Evolutionary conservation across 495 filamentous ascomycete species (phyloP), one percentile per base, ranked within the genome.

Genomic region (Penicillium goetzii): DNA sequence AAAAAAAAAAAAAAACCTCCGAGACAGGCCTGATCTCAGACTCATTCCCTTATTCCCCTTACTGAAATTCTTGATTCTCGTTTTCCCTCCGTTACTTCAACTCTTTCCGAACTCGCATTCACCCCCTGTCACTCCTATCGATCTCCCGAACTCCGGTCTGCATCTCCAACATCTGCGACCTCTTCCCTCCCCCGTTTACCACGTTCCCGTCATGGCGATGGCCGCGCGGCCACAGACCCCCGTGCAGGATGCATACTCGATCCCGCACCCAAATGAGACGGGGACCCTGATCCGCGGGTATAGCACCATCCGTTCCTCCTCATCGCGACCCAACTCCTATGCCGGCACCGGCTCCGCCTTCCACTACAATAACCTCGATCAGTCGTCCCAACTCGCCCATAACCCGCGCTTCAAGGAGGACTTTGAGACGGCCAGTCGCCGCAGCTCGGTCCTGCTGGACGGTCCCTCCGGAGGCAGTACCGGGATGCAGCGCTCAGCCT

Each of bases 321-420:
- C 36, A 17, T 40, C 80, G 26, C 64, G 76, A 56, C 78, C 74
- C 12, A 78, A 70, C 60, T 80, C 80, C 34, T 80, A 73, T 56
- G 68, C 74, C 32, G 77, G 74, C 43, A 74, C 59, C 58, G 66
- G 58, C 49, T 74, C 80, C 25, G 67, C 64, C 54, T 71, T 73
- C 72, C 68, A 78, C 72, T 70, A 82, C 66, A 64, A 77, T 32
- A 78, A 75, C 41, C 74, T 77, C 56, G 76, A 74, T 23, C 78
- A 83, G 12, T 59, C 75, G 9, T 78, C 83, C 1, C 76, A 80
- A 21, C 66, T 83, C 36, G 66, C 79, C 36, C 80, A 84, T 56
- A 79, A 81, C 43, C 74, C 76, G 59, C 71, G 80, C 43, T 92
- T 92, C 62, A 88, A 83, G 61, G 90, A 92, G 72, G 88, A 92